A percentile compares a stretch with the other conserved stretches of the same genome.
Evolutionary conservation across 2,329 filamentous ascomycete species (phyloP).

Genomic region (Ophiocordyceps camponoti-floridani): DNA sequence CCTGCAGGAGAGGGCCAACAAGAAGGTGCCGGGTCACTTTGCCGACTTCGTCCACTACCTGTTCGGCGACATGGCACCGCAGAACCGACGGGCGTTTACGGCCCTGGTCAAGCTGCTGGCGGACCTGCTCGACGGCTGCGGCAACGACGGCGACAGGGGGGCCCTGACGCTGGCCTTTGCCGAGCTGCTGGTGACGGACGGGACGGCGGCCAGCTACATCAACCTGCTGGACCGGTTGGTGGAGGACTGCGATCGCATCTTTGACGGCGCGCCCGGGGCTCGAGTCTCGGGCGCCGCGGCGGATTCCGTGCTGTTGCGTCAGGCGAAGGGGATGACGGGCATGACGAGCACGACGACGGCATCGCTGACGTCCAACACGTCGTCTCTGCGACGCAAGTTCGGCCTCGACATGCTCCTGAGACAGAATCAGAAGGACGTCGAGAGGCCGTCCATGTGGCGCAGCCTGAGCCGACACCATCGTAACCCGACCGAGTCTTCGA

Average conservation of each 20-base stretch:
- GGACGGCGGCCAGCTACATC: constrained; percentile 65
- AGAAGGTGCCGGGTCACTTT: constrained; percentile 54
- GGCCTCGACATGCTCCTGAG: constrained; percentile 60
- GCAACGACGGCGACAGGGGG: constrained; percentile 79
- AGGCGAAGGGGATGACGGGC: constrained; percentile 15
- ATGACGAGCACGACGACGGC: constrained; percentile 48
- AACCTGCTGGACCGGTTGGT: constrained; percentile 78
- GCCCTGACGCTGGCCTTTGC: constrained; percentile 78
- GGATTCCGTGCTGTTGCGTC: background rate
- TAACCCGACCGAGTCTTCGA: background rate
- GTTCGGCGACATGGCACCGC: constrained; percentile 48
- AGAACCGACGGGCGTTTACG: constrained; percentile 61
- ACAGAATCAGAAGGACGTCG: constrained; percentile 56
- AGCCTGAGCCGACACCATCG: constrained; percentile 63
- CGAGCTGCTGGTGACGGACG: constrained; percentile 65
- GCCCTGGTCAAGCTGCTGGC: constrained; percentile 72
- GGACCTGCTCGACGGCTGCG: constrained; percentile 74
- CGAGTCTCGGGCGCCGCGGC: background rate
- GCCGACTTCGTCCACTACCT: constrained; percentile 48
- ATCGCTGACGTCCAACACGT: constrained; percentile 71
- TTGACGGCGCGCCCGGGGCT: constrained; percentile 41
- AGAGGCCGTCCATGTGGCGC: constrained; percentile 65
- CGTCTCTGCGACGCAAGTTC: constrained; percentile 70
- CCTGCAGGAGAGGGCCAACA: constrained; percentile 51
- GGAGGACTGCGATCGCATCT: constrained; percentile 78